Percentiles rank a stretch among this genome's conserved stretches.
Evolutionary conservation across 768 basidiomycete genomes (phyloP).

Genomic region (Rhodotorula taiwanensis): DNA sequence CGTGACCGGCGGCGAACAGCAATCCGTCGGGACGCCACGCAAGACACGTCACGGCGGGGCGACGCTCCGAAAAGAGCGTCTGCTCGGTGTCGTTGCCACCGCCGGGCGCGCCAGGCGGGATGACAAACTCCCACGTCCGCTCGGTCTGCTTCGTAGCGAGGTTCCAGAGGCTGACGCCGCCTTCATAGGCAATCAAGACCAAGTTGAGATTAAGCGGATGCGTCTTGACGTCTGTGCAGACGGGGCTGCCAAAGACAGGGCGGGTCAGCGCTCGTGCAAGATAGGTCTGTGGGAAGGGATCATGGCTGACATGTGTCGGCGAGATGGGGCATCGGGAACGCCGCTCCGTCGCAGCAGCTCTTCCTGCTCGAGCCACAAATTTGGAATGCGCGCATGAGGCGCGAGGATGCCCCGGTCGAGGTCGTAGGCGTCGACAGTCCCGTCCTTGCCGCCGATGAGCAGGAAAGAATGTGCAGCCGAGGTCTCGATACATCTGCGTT

Average conservation of each 20-base stretch:
- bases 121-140: conserved; percentile 60
- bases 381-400: conserved; percentile 58
- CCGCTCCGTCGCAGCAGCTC: conserved; percentile 52
- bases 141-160: conserved; percentile 44
- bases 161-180: conserved; percentile 48
- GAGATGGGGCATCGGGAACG: conserved; percentile 41
- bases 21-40: conserved; percentile 65
- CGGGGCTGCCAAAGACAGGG: conserved; percentile 2
- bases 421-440: conserved; percentile 68
- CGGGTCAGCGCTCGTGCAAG: not conserved
- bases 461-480: conserved; percentile 71
- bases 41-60: conserved; percentile 62
- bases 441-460: conserved; percentile 53
- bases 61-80: conserved; percentile 61
- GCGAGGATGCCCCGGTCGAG: conserved; percentile 62
- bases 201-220: conserved; percentile 40
- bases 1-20: conserved; percentile 70
- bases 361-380: conserved; percentile 68
- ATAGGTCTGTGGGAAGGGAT: not conserved
- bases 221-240: conserved; percentile 35
- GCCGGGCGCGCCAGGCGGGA: conserved; percentile 76
- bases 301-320: conserved; percentile 18
- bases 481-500: conserved; percentile 55
- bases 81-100: conserved; percentile 57
- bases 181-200: conserved; percentile 42